These are phyloP conservation scores for Hymenoscyphus occultus DNA, from an alignment of 2,329 filamentous ascomycete species.

Conservation along the genomic window DNA sequence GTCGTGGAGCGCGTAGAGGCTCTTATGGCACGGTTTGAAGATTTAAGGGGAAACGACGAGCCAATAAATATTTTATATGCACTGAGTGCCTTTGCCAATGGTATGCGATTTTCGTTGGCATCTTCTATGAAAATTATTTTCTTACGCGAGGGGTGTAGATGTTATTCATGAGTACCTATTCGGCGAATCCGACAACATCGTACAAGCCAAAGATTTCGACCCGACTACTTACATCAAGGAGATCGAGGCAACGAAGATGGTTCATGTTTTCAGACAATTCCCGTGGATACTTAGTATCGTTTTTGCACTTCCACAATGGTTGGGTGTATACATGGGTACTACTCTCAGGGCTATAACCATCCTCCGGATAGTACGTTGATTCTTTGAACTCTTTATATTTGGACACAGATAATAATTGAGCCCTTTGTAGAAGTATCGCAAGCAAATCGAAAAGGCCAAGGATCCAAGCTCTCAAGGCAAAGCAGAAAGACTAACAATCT, in stretches of 20 bases:
- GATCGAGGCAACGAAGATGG: slow-evolving; percentile 1
- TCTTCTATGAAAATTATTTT: neutral
- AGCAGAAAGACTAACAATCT: neutral
- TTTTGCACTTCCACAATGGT: neutral
- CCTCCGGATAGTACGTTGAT: neutral
- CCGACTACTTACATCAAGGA: neutral
- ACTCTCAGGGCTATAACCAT: neutral
- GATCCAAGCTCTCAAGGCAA: neutral
- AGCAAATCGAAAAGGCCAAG: slow-evolving; percentile 4
- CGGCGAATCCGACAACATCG: neutral
- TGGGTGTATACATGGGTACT: neutral
- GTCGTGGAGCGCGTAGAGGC: neutral
- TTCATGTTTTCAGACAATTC: neutral
- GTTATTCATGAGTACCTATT: slow-evolving; percentile 1
- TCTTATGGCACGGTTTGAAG: slow-evolving; percentile 17
- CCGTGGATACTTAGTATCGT: neutral
- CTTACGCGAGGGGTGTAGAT: neutral
- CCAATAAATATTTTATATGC: slow-evolving; percentile 22
- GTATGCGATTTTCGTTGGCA: neutral
- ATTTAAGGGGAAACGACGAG: slow-evolving; percentile 12
- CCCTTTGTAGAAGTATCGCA: neutral
- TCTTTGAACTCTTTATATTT: neutral
- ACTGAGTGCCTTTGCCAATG: slow-evolving; percentile 7
- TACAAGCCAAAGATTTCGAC: slow-evolving; percentile 1
- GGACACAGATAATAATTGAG: neutral